These are phyloP conservation scores for Phytopythium sindhum DNA, from an alignment of 352 stramenopile genomes.

Conservation along the genomic window DNA sequence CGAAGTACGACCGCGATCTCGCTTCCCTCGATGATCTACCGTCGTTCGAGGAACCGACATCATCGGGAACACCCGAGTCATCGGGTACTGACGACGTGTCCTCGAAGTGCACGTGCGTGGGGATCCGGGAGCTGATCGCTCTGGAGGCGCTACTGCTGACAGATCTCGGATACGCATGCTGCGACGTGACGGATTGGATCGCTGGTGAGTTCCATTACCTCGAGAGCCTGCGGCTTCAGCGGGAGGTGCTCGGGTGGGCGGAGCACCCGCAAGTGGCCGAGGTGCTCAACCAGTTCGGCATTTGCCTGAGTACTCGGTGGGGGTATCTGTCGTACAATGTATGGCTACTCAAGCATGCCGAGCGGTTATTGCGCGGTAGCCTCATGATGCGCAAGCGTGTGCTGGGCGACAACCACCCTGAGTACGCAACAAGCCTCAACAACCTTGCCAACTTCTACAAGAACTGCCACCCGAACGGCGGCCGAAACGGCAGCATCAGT, in stretches of 20 bases:
- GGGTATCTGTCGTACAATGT: constrained; percentile 70
- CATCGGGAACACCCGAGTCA: background rate
- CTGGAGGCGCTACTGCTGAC: constrained; percentile 72
- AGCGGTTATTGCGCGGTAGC: constrained; percentile 64
- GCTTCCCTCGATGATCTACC: constrained; percentile 55
- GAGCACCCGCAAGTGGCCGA: constrained; percentile 79
- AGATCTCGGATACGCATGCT: constrained; percentile 74
- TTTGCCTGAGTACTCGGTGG: constrained; percentile 71
- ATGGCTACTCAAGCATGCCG: constrained; percentile 72
- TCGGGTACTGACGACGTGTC: background rate
- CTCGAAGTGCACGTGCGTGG: constrained; percentile 49
- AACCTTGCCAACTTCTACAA: constrained; percentile 87
- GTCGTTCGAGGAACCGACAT: constrained; percentile 54
- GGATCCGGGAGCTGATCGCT: constrained; percentile 70
- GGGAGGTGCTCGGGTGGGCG: constrained; percentile 68
- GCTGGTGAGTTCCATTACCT: constrained; percentile 75
- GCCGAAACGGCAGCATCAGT: constrained; percentile 1
- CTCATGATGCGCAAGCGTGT: constrained; percentile 71
- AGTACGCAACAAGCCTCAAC: constrained; percentile 82
- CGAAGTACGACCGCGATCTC: constrained; percentile 67
- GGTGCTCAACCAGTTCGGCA: constrained; percentile 76
- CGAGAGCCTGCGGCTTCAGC: constrained; percentile 71
- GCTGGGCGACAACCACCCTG: constrained; percentile 64
- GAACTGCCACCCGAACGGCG: constrained; percentile 29
- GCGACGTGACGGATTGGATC: constrained; percentile 75